Evolutionary conservation across 1,139 yeast genomes (phyloP).

Genomic region (Pichia sp.): DNA sequence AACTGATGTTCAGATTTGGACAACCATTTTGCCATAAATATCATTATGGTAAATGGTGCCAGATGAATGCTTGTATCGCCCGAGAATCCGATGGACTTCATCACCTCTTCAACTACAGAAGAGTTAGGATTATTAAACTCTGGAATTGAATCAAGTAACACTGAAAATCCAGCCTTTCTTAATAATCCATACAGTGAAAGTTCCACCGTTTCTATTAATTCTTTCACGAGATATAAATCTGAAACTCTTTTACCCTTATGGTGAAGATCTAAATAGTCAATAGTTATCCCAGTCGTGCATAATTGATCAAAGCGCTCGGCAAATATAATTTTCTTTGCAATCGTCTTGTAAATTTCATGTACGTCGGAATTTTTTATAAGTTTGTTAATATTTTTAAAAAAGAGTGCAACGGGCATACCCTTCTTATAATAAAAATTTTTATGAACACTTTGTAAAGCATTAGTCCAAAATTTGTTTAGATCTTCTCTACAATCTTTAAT

Average conservation of each 20-base stretch:
- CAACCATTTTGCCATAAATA: neutral
- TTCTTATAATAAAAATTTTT: neutral
- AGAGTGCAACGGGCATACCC: neutral
- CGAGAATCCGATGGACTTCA: neutral
- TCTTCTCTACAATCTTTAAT: neutral
- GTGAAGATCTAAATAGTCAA: neutral
- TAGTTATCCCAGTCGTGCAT: neutral
- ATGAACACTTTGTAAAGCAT: neutral
- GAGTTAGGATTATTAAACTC: neutral
- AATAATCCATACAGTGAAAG: neutral
- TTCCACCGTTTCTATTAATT: neutral
- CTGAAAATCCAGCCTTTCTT: neutral
- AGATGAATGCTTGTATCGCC: neutral
- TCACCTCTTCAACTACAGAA: neutral
- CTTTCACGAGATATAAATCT: neutral
- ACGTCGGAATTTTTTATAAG: neutral
- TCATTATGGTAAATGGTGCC: neutral
- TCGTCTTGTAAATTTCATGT: neutral
- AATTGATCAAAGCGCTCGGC: neutral
- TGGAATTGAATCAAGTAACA: neutral
- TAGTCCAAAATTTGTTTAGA: neutral
- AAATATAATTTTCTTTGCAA: neutral
- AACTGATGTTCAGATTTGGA: neutral
- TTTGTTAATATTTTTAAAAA: neutral
- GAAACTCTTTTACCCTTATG: neutral